phyloP scores from a whole-genome alignment of 2,329 filamentous ascomycete genomes.

The Ophiostoma populinum region DNA sequence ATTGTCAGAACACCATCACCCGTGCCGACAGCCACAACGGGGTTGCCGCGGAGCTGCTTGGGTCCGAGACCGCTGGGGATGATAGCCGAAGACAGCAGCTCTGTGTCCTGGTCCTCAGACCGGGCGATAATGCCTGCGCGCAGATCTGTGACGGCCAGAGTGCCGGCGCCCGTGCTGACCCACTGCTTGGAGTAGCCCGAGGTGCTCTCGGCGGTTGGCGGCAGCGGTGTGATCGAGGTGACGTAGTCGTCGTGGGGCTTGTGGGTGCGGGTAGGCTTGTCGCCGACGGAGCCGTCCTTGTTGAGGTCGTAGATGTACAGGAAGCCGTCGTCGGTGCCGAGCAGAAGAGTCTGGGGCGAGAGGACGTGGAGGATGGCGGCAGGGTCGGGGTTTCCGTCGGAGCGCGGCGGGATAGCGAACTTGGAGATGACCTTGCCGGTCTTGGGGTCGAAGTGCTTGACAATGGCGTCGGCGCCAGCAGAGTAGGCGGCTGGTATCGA shows the following conservation, averaged over 20 bases:
- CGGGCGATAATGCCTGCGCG: conserved; percentile 70
- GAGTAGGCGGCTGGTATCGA: conserved; percentile 33
- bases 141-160: conserved; percentile 76
- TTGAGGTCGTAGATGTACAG: conserved; percentile 80
- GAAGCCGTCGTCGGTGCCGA: conserved; percentile 79
- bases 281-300: conserved; percentile 28
- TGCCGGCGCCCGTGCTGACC: conserved; percentile 84
- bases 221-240: conserved; percentile 70
- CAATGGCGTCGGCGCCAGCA: conserved; percentile 36
- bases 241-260: conserved; percentile 87
- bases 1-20: conserved; percentile 70
- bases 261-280: conserved; percentile 59
- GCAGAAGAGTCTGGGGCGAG: conserved; percentile 72
- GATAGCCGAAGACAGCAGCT: conserved; percentile 66
- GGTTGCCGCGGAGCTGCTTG: conserved; percentile 46
- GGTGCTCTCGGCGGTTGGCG: conserved; percentile 62
- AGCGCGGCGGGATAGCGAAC: conserved; percentile 50
- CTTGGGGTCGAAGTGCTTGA: conserved; percentile 35
- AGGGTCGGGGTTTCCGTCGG: conserved; percentile 24
- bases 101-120: conserved; percentile 90
- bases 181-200: conserved; percentile 88
- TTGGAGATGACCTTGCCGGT: conserved; percentile 63
- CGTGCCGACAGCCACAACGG: conserved; percentile 59
- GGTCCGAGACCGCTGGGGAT: conserved; percentile 55
- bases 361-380: conserved; percentile 69